phyloP scores from a whole-genome alignment of 768 basidiomycete genomes.

The Pluteus cervinus region DNA sequence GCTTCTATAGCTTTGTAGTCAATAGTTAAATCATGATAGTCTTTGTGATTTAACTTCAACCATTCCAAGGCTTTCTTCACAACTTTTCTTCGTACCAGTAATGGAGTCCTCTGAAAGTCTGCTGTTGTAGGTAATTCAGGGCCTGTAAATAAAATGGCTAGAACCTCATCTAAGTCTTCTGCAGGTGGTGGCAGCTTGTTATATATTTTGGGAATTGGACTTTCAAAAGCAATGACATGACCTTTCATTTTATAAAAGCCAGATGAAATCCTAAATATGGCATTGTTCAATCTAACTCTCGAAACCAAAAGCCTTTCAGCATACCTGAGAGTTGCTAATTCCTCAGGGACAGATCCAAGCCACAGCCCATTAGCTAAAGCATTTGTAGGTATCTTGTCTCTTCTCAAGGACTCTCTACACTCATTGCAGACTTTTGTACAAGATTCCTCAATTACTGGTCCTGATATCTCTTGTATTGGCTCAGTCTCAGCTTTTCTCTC shows the following conservation, averaged over 20 bases:
- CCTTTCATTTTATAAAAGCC: conserved; percentile 14
- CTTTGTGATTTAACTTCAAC: conserved; percentile 20
- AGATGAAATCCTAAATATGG: too few species aligned
- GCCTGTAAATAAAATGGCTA: conserved; percentile 9
- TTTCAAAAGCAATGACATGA: conserved; percentile 20
- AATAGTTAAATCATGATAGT: conserved; percentile 18
- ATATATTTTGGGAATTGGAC: conserved; percentile 16
- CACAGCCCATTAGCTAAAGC: not conserved
- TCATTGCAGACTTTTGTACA: too few species aligned
- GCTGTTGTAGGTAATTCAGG: conserved; percentile 7
- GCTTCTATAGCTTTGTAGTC: conserved; percentile 9
- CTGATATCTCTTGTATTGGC: too few species aligned
- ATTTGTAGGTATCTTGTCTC: not conserved
- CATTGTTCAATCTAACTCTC: not conserved
- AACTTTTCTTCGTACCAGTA: conserved; percentile 16
- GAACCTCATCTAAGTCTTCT: conserved; percentile 10
- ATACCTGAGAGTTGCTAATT: not conserved
- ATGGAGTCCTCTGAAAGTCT: conserved; percentile 14
- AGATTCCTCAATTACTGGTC: too few species aligned
- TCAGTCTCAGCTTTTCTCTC: too few species aligned
- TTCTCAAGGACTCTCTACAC: too few species aligned
- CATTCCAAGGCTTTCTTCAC: conserved; percentile 18
- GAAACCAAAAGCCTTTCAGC: not conserved
- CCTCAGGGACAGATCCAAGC: not conserved
- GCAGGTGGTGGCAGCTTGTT: too few species aligned